phyloP scores from a whole-genome alignment of 768 basidiomycete species.

The Neoboletus brunneissimus region DNA sequence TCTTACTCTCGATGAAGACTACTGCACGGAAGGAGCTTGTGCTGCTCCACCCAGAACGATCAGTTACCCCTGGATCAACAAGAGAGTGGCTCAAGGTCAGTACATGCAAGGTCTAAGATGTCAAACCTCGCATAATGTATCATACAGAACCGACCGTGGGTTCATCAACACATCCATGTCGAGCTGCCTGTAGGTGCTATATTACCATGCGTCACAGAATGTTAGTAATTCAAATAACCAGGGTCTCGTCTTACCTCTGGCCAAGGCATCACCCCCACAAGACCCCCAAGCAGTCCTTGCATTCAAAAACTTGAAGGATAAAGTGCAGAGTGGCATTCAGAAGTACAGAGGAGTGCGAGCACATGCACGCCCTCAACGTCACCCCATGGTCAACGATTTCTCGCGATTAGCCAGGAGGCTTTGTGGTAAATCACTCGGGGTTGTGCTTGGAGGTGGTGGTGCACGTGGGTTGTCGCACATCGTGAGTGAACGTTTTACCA shows the following conservation, averaged over 20 bases:
- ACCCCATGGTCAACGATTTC: constrained; percentile 88
- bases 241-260: constrained; percentile 67
- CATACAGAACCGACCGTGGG: constrained; percentile 85
- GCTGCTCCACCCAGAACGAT: constrained; percentile 87
- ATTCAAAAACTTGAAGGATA: constrained; percentile 88
- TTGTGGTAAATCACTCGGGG: constrained; percentile 89
- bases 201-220: neutral
- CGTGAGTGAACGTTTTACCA: constrained; percentile 35
- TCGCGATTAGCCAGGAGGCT: constrained; percentile 85
- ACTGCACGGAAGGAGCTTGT: constrained; percentile 98
- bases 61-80: constrained; percentile 86
- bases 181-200: constrained; percentile 69
- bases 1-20: constrained; percentile 93
- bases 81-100: constrained; percentile 91
- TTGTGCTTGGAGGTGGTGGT: constrained; percentile 97
- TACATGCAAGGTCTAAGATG: constrained; percentile 2
- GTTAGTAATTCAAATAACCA: constrained; percentile 29
- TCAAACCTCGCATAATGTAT: constrained; percentile 1
- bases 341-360: constrained; percentile 72
- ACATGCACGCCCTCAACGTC: constrained; percentile 66
- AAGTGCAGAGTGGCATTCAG: constrained; percentile 85
- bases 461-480: constrained; percentile 84
- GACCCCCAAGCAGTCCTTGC: constrained; percentile 88
- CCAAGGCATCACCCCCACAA: constrained; percentile 60
- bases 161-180: constrained; percentile 94